Conservation (phyloP, 305 asterid species). For the Solanum hybrid region DNA sequence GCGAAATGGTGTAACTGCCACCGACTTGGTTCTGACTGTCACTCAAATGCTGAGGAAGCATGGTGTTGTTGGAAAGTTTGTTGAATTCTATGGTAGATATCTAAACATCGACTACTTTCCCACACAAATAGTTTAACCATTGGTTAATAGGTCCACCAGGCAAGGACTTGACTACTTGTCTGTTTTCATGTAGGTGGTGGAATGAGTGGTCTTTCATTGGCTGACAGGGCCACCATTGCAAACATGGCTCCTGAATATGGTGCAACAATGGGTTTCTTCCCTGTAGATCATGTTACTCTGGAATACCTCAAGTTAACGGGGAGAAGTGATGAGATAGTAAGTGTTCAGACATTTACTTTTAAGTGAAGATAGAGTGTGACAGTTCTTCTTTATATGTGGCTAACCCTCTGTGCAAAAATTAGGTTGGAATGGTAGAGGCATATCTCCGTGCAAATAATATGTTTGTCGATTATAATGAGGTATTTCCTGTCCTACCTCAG, state of each 20-base stretch:
- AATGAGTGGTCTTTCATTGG: slow-evolving; percentile 71
- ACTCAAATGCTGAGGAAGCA: slow-evolving; percentile 91
- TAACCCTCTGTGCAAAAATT: not conserved
- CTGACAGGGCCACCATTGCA: slow-evolving; percentile 97
- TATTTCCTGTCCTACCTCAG: slow-evolving; percentile 7
- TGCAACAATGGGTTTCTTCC: slow-evolving; percentile 98
- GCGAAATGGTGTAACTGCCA: slow-evolving; percentile 79
- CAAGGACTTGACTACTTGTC: not conserved
- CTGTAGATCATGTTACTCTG: slow-evolving; percentile 81
- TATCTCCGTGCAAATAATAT: slow-evolving; percentile 84
- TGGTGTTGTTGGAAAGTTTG: slow-evolving; percentile 91
- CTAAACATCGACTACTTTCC: not conserved
- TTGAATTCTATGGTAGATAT: slow-evolving; percentile 67
- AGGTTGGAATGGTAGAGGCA: slow-evolving; percentile 90
- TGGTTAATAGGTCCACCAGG: not conserved
- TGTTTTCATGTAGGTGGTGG: slow-evolving; percentile 49
- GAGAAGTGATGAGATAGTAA: slow-evolving; percentile 83
- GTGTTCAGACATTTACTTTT: slow-evolving; percentile 14
- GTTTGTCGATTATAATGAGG: slow-evolving; percentile 87
- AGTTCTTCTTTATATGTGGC: not conserved
- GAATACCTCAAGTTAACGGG: slow-evolving; percentile 80
- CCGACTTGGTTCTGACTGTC: slow-evolving; percentile 82
- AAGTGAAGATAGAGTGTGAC: not conserved
- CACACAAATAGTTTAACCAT: not conserved
- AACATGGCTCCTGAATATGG: slow-evolving; percentile 97